Base-by-base conservation (phyloP, 805 yeast species). In the Saccharomycopsis malanga region DNA sequence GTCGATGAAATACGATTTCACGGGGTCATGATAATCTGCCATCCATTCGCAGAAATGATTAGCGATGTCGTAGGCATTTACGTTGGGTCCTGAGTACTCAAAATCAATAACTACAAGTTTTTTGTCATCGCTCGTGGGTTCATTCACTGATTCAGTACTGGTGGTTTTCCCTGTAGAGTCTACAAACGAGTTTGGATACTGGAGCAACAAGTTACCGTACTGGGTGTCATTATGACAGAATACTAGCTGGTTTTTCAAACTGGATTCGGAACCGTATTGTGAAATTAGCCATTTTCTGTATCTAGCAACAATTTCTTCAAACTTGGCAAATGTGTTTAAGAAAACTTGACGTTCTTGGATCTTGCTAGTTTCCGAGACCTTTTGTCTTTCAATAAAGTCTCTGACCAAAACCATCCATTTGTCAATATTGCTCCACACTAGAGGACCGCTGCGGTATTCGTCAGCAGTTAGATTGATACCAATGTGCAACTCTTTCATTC, bases 11-110 rank as follows among this genome's bases (percentile, higher is more conserved):
- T 83, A 77, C 32, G 71, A 62, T 14, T 70, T 65, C 17, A 70
- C 67, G 1, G 80, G 75, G 55, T 79, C 76, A 58, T 83, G 86
- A 61, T 91, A 93, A 67, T 93, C 87, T 42, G 87, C 75, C 97
- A 89, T 93, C 98, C 98, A 91, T 67, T 91, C 98, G 54, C 85
- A 76, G 56, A 93, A 85, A 67, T 93, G 98, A 62, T 93, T 89
- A 12, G 89, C 89, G 47, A 93, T 76, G 61, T 93, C 98, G 61
- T 72, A 87, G 2, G 94, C 95, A 1, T 95, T 87, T 39, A 81
- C 71, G 59, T 89, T 93, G 9, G 95, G 80, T 1, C 96, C 97
- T 0, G 96, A 80, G 63, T 91, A 93, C 66, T 93, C 98, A 63
- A 93, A 93, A 62, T 93, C 98, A 58, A 93, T 93, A 9, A 93